Evolutionary conservation across 345 rosid species (phyloP).

Genomic region (Bruguiera sexangula): DNA sequence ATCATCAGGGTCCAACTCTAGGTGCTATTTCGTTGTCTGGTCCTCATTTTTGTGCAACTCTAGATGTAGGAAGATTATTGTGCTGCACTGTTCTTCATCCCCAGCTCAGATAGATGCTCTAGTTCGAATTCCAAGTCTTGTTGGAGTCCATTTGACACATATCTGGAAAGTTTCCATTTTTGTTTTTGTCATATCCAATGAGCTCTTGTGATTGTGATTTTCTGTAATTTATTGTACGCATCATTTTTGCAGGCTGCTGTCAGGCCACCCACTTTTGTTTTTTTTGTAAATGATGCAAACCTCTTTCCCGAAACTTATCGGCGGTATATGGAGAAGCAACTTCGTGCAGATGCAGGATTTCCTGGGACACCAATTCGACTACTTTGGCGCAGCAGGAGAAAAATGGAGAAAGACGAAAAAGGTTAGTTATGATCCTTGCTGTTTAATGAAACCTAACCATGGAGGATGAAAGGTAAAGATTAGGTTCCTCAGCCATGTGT

Average conservation of each 20-base stretch:
- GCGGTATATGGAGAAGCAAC: constrained; percentile 92
- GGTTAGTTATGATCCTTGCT: constrained; percentile 28
- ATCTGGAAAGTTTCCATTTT: not conserved
- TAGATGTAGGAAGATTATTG: too few relatives aligned
- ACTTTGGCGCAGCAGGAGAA: constrained; percentile 91
- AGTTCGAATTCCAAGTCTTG: too few relatives aligned
- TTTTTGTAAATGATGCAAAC: constrained; percentile 88
- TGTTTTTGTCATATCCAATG: not conserved
- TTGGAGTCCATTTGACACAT: too few relatives aligned
- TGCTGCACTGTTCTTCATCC: too few relatives aligned
- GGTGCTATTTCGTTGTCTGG: too few relatives aligned
- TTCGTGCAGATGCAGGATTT: constrained; percentile 82
- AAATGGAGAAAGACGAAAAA: constrained; percentile 49
- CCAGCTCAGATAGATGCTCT: too few relatives aligned
- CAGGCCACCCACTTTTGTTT: constrained; percentile 94
- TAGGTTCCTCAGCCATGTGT: too few relatives aligned
- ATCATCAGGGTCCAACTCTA: not conserved
- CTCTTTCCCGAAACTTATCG: constrained; percentile 87
- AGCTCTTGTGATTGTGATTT: not conserved
- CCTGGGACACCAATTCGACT: constrained; percentile 82
- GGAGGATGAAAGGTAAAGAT: too few relatives aligned
- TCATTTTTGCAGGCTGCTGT: constrained; percentile 75
- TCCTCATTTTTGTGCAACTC: too few relatives aligned
- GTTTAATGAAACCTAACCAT: not conserved
- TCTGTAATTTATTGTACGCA: constrained; percentile 5